These are phyloP conservation scores for Picea glauca DNA, from an alignment of 75 land plant genomes.

Conservation along the genomic window DNA sequence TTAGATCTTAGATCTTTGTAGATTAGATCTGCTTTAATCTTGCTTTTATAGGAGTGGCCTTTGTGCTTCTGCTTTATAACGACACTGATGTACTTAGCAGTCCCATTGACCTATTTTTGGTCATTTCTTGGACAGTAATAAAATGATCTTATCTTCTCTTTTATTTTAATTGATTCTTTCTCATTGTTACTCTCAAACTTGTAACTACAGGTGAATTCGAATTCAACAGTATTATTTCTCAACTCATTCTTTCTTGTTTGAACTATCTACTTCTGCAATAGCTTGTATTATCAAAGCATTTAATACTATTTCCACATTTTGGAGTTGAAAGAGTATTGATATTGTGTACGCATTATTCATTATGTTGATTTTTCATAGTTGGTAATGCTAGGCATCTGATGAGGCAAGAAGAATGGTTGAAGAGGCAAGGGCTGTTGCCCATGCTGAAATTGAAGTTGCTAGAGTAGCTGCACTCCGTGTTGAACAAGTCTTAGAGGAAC, in stretches of 20 bases:
- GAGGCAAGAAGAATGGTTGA: constrained; percentile 85
- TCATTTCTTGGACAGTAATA: too few species aligned
- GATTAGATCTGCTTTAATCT: too few species aligned
- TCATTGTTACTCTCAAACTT: too few species aligned
- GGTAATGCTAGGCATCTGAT: constrained; percentile 68
- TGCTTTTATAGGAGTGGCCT: too few species aligned
- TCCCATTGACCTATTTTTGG: too few species aligned
- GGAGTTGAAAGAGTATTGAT: neutral
- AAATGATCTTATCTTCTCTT: too few species aligned
- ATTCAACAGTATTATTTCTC: neutral
- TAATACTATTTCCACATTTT: too few species aligned
- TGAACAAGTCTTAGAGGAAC: constrained; percentile 63
- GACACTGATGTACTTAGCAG: too few species aligned
- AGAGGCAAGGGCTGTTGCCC: constrained; percentile 85
- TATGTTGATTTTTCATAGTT: neutral
- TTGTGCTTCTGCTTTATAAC: too few species aligned
- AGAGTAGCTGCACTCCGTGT: constrained; percentile 61
- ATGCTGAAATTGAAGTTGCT: constrained; percentile 85
- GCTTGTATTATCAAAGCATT: neutral
- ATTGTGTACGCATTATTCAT: neutral
- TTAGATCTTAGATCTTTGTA: too few species aligned
- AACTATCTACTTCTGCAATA: neutral
- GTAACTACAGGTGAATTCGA: too few species aligned
- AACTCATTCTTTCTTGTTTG: neutral
- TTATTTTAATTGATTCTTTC: too few species aligned